A percentile compares a stretch with the other conserved stretches of the same genome.
These are phyloP conservation scores for Yamadazyma akitaensis DNA, from an alignment of 805 yeast genomes.

Conservation along the genomic window DNA sequence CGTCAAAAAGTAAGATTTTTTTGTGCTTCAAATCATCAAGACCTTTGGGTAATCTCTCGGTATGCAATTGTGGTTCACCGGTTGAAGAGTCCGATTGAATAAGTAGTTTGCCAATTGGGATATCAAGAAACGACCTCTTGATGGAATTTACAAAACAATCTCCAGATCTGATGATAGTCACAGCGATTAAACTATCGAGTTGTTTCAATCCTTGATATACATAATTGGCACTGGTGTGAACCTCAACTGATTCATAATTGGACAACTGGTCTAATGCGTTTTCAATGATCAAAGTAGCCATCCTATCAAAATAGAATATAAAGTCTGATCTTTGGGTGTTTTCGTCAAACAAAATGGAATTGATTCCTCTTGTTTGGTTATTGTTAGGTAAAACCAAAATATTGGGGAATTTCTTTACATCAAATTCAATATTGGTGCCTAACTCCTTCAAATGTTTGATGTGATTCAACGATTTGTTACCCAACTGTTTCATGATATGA, in stretches of 20 bases:
- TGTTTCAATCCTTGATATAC: constrained; percentile 39
- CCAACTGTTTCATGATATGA: constrained; percentile 73
- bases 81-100: constrained; percentile 86
- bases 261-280: constrained; percentile 59
- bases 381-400: constrained; percentile 43
- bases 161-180: constrained; percentile 84
- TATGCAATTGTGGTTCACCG: constrained; percentile 92
- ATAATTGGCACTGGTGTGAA: constrained; percentile 25
- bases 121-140: constrained; percentile 71
- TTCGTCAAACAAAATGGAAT: constrained; percentile 62
- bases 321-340: constrained; percentile 68
- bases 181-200: constrained; percentile 58
- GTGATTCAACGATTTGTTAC: constrained; percentile 64
- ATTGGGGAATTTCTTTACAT: constrained; percentile 24
- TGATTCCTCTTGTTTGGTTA: constrained; percentile 69
- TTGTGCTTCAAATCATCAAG: constrained; percentile 17
- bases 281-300: constrained; percentile 69
- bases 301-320: constrained; percentile 79
- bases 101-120: constrained; percentile 75
- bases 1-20: constrained; percentile 71
- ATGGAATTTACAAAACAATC: constrained; percentile 85
- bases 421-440: constrained; percentile 41
- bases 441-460: constrained; percentile 57
- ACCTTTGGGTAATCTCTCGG: constrained; percentile 61
- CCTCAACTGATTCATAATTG: constrained; percentile 30